Evolutionary conservation across 768 basidiomycete species (phyloP).

Genomic region (Lactarius tabidus): DNA sequence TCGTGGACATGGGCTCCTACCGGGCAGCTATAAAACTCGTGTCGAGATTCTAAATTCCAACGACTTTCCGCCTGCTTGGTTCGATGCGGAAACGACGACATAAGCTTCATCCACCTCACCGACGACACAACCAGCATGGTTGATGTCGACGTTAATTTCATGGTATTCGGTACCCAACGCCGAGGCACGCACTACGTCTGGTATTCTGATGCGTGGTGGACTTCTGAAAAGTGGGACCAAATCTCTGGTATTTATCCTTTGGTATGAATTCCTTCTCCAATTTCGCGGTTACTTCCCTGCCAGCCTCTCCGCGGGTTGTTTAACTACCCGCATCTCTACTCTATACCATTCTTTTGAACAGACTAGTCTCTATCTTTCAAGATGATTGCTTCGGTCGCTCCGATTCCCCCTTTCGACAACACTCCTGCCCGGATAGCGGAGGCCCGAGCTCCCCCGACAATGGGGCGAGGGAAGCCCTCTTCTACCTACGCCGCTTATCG

Average conservation of each 20-base stretch:
- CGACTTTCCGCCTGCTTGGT: background rate
- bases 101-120: background rate
- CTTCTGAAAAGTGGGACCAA: background rate
- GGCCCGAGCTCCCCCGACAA: background rate
- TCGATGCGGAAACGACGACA: background rate
- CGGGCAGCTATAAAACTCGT: background rate
- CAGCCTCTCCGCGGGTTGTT: background rate
- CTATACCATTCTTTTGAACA: conserved; percentile 4
- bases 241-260: conserved; percentile 1
- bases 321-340: background rate
- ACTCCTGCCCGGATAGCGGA: background rate
- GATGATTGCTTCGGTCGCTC: background rate
- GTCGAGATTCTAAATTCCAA: background rate
- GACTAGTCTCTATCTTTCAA: background rate
- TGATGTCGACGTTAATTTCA: background rate
- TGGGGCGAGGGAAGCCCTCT: background rate
- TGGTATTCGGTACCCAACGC: background rate
- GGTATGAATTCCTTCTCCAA: conserved; percentile 12
- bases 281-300: background rate
- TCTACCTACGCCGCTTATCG: background rate
- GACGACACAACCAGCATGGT: background rate
- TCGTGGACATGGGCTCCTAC: background rate
- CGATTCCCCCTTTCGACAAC: background rate
- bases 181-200: background rate
- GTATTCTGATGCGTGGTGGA: background rate